phyloP scores from a whole-genome alignment of 2,329 filamentous ascomycete species.

The Trichoderma endophyticum region DNA sequence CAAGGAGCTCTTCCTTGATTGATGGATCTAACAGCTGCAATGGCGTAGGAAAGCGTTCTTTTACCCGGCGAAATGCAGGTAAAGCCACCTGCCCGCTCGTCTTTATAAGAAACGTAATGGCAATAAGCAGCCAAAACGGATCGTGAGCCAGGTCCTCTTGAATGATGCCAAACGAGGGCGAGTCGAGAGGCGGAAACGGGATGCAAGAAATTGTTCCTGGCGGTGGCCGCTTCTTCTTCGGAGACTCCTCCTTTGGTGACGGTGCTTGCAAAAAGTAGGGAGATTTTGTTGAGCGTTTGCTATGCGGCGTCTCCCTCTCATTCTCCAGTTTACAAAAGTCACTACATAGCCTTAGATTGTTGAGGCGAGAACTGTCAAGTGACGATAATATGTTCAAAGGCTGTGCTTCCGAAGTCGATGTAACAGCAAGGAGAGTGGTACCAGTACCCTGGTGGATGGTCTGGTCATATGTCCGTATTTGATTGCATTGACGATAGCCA shows the following conservation, averaged over 20 bases:
- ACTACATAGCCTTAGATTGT: background rate
- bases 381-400: background rate
- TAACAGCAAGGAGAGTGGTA: background rate
- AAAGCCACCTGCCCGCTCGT: conserved; percentile 72
- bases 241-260: conserved; percentile 21
- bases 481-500: background rate
- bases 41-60: conserved; percentile 65
- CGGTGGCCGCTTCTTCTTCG: conserved; percentile 33
- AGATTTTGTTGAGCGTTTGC: conserved; percentile 25
- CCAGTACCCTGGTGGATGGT: background rate
- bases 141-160: conserved; percentile 74
- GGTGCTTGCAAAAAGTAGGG: conserved; percentile 32
- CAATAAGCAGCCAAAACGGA: conserved; percentile 77
- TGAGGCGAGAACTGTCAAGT: background rate
- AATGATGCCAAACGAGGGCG: conserved; percentile 69
- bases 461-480: background rate
- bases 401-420: background rate
- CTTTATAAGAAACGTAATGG: conserved; percentile 80
- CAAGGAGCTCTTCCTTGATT: conserved; percentile 49
- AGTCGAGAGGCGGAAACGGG: conserved; percentile 65
- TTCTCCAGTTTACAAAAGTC: background rate
- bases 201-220: conserved; percentile 51
- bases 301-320: conserved; percentile 3
- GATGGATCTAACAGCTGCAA: conserved; percentile 55
- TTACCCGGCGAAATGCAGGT: conserved; percentile 69